These are phyloP conservation scores for Globisporangium orthogonon DNA, from an alignment of 352 stramenopile genomes.

Conservation along the genomic window DNA sequence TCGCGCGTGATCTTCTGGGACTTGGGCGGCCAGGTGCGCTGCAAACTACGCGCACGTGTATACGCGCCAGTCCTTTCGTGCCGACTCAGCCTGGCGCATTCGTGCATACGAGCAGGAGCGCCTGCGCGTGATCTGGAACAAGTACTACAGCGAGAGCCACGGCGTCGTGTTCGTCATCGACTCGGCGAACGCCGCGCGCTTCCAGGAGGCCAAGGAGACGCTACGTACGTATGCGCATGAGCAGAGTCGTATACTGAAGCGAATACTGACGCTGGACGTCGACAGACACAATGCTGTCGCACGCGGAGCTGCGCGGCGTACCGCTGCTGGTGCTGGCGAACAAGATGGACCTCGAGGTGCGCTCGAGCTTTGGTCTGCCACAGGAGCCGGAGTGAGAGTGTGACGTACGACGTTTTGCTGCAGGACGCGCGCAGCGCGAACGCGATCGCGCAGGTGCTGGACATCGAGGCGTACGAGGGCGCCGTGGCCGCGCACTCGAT, in stretches of 20 bases:
- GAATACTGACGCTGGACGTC: too few species aligned
- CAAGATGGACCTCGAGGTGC: conserved; percentile 83
- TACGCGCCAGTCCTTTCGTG: too few species aligned
- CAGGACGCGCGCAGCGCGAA: conserved; percentile 33
- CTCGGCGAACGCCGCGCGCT: conserved; percentile 75
- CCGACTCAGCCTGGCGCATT: too few species aligned
- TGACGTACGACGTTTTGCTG: not conserved
- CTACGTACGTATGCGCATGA: conserved; percentile 38
- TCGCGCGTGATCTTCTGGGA: conserved; percentile 91
- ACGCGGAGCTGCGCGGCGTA: conserved; percentile 70
- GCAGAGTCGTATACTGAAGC: too few species aligned
- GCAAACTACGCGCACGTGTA: too few species aligned
- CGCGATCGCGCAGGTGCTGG: conserved; percentile 36
- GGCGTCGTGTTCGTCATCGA: conserved; percentile 91
- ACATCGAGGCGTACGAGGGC: conserved; percentile 32
- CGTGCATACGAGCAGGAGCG: conserved; percentile 35
- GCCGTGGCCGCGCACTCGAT: conserved; percentile 41
- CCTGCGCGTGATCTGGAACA: conserved; percentile 90
- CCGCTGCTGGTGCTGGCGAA: conserved; percentile 88
- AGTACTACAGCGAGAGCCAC: conserved; percentile 92
- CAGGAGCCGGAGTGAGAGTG: not conserved
- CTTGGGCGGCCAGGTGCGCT: conserved; percentile 75
- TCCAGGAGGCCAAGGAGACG: conserved; percentile 85
- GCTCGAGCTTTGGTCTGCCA: not conserved
- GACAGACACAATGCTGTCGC: conserved; percentile 72